Base-by-base conservation (phyloP, 2,329 filamentous ascomycete genomes). In the Coniochaeta pulveracea region DNA sequence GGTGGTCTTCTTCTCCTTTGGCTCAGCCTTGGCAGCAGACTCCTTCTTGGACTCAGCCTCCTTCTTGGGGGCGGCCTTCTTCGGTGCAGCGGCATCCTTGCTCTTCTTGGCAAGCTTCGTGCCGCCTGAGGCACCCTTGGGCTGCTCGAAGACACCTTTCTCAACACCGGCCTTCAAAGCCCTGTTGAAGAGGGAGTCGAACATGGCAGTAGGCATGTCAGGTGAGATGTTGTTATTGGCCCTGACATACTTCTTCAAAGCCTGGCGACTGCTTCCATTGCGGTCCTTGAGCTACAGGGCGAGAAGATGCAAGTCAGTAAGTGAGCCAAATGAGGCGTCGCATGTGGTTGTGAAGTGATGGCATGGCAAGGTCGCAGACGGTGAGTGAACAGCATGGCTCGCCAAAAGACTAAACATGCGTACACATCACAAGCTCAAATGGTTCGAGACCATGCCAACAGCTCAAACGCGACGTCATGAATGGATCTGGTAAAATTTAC, bases 41-140 rank as follows among this genome's bases (percentile, higher is more conserved):
- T 46, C 38, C 42, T 53, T 45, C 42, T 50, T 49, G 19, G 45
- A 39, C 8, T 8, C 21, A 8, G 27, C 40, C 32, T 49, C 46
- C 51, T 55, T 54, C 48, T 53, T 54, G 24, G 44, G 44, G 15
- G 44, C 47, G 10, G 47, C 42, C 45, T 50, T 48, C 47, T 51
- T 44, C 9, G 40, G 41, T 18, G 58, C 47, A 37, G 55, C 53
- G 43, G 47, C 47, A 43, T 50, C 48, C 19, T 19, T 21, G 4
- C 37, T 58, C 68, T 85, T 86, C 77, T 89, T 89, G 39, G 80
- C 81, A 39, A 94, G 79, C 80, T 94, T 94, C 61, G 91, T 85
- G 46, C 85, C 82, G 40, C 86, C 86, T 43, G 86, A 94, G 39
- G 85, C 71, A 50, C 85, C 86, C 76, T 94, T 94, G 52, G 86